These are phyloP conservation scores for Trypanosoma caninum DNA, from an alignment of 208 protist species.

Conservation along the genomic window DNA sequence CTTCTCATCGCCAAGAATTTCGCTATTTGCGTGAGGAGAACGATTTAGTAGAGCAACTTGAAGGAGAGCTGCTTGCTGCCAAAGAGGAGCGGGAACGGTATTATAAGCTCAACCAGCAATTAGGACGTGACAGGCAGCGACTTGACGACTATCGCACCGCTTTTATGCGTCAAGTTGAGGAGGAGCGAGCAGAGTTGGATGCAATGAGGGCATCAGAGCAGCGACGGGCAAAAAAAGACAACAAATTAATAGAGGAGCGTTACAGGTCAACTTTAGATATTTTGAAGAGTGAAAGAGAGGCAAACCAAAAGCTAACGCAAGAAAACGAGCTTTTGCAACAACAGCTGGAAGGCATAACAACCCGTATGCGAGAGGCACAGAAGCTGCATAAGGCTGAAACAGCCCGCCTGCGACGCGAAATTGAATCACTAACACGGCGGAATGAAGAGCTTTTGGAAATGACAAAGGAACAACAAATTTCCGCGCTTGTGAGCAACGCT, in stretches of 20 bases:
- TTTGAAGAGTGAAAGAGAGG: conserved; percentile 68
- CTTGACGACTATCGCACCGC: conserved; percentile 64
- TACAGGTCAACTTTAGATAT: conserved; percentile 61
- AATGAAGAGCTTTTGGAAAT: conserved; percentile 82
- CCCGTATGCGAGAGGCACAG: conserved; percentile 65
- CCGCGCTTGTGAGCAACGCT: conserved; percentile 27
- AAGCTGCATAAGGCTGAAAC: conserved; percentile 66
- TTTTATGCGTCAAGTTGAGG: conserved; percentile 62
- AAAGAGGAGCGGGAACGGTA: conserved; percentile 79
- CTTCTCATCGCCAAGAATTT: conserved; percentile 7
- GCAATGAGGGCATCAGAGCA: conserved; percentile 37
- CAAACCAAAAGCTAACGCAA: conserved; percentile 52
- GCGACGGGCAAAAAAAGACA: conserved; percentile 55
- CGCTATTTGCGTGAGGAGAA: conserved; percentile 45
- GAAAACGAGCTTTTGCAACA: conserved; percentile 78
- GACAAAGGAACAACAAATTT: conserved; percentile 66
- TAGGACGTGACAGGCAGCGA: conserved; percentile 77
- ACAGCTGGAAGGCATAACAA: conserved; percentile 78
- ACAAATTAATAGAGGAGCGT: conserved; percentile 71
- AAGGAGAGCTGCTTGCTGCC: conserved; percentile 67
- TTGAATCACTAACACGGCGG: conserved; percentile 78
- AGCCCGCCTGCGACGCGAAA: conserved; percentile 66
- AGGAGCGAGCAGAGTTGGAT: conserved; percentile 54
- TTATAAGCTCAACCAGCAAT: conserved; percentile 40
- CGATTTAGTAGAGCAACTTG: conserved; percentile 62